Conservation (phyloP, 345 rosid species). For the Cochlearia excelsa region DNA sequence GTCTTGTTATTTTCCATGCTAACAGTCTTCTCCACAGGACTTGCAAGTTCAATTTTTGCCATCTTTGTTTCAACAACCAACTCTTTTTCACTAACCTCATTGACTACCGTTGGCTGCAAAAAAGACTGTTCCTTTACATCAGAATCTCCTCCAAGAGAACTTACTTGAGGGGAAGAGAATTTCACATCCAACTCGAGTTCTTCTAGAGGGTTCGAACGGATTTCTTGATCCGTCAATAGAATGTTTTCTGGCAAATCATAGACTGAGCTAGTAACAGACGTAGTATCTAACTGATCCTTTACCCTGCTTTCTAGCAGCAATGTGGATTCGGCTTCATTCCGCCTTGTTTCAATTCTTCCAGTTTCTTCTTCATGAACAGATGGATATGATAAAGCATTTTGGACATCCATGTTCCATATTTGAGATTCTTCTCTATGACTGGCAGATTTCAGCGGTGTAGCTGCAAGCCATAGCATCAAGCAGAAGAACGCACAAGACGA, state of each 20-base stretch:
- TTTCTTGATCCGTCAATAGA: slow-evolving; percentile 53
- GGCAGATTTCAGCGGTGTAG: slow-evolving; percentile 83
- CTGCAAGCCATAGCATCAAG: slow-evolving; percentile 85
- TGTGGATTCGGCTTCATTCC: slow-evolving; percentile 37
- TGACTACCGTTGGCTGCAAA: slow-evolving; percentile 29
- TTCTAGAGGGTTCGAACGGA: slow-evolving; percentile 39
- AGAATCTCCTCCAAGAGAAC: slow-evolving; percentile 23
- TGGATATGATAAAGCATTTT: slow-evolving; percentile 38
- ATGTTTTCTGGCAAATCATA: slow-evolving; percentile 53
- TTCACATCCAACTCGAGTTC: slow-evolving; percentile 41
- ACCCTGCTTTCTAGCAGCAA: slow-evolving; percentile 37
- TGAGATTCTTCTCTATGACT: slow-evolving; percentile 52
- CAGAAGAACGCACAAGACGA: slow-evolving; percentile 65
- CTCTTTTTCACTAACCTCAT: slow-evolving; percentile 43
- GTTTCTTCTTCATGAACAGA: slow-evolving; percentile 41
- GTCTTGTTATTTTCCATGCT: slow-evolving; percentile 42
- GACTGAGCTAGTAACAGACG: slow-evolving; percentile 41
- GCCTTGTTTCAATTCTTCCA: slow-evolving; percentile 39
- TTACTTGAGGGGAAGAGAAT: slow-evolving; percentile 31
- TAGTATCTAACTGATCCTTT: slow-evolving; percentile 40
- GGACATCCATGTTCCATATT: slow-evolving; percentile 53
- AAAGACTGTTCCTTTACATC: slow-evolving; percentile 29
- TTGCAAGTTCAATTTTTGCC: slow-evolving; percentile 39
- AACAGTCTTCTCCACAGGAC: slow-evolving; percentile 52
- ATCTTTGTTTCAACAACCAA: slow-evolving; percentile 37